Base-by-base conservation (phyloP, 2,329 filamentous ascomycete genomes). In the Rhynchosporium agropyri region DNA sequence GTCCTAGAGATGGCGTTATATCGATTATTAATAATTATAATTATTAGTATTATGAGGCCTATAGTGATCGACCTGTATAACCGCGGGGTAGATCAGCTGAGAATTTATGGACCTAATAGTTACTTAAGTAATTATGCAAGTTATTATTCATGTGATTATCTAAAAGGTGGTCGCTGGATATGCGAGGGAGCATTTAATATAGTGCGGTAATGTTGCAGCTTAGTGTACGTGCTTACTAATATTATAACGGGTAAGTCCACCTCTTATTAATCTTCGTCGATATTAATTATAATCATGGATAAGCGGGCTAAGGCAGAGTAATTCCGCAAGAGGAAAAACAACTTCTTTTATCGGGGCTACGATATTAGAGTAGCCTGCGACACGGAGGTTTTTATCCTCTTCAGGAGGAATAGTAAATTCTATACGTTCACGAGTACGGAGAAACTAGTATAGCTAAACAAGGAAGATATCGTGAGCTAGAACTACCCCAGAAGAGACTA, bases 281-380 rank as follows among this genome's bases (percentile, higher is more conserved):
- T 31, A 3, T 36, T 36, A 46, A 49, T 50, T 48, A 5, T 57
- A 29, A 56, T 20, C 20, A 61, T 61, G 26, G 49, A 60, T 13
- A 60, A 60, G 58, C 50, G 40, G 40, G 48, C 45, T n/a, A 59
- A 53, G 51, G 38, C 46, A 7, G 60, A 66, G 50, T 43, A 61
- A 54, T 61, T 66, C 63, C 60, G 60, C 31, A 66, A 63, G 53
- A 33, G 51, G 48, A 64, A 53, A 36, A 65, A 65, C 29, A 66
- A 66, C 58, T 61, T 63, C 51, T 65, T 66, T 50, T 48, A 58
- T 31, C 40, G 49, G 20, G 59, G 50, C 29, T 53, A 60, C 53
- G 42, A 62, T 13, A 62, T 65, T 42, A 28, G 56, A 40, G 28
- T 48, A 3, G 36, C 31, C 7, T 64, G n/a, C 33, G 29, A 63